These are phyloP conservation scores for Sisymbrium altissimum DNA, from an alignment of 345 rosid genomes.

Conservation along the genomic window DNA sequence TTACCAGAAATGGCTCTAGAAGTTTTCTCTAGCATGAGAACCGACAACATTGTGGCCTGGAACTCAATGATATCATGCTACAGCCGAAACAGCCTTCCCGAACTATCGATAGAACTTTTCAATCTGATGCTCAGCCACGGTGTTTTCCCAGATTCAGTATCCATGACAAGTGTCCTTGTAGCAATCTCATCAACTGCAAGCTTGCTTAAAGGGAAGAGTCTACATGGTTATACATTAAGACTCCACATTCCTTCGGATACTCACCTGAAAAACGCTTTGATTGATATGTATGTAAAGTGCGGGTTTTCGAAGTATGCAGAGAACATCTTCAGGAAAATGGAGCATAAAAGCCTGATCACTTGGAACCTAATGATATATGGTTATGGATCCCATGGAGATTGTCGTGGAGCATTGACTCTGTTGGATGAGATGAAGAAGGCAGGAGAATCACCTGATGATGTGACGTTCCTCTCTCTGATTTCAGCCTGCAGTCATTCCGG, in stretches of 20 bases:
- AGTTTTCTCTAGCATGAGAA: slow-evolving; percentile 50
- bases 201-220: slow-evolving; percentile 55
- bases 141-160: slow-evolving; percentile 53
- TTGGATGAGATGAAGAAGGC: slow-evolving; percentile 57
- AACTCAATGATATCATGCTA: slow-evolving; percentile 74
- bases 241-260: slow-evolving; percentile 41
- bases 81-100: slow-evolving; percentile 56
- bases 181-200: slow-evolving; percentile 66
- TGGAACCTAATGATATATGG: slow-evolving; percentile 82
- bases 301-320: slow-evolving; percentile 56
- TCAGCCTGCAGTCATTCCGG: slow-evolving; percentile 88
- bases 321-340: slow-evolving; percentile 48
- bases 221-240: slow-evolving; percentile 67
- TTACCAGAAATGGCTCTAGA: slow-evolving; percentile 52
- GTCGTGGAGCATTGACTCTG: slow-evolving; percentile 44
- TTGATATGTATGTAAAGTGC: slow-evolving; percentile 84
- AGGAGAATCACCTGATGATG: slow-evolving; percentile 54
- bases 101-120: slow-evolving; percentile 51
- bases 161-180: slow-evolving; percentile 63
- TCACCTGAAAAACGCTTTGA: slow-evolving; percentile 60
- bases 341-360: slow-evolving; percentile 50
- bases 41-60: slow-evolving; percentile 65
- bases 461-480: slow-evolving; percentile 67
- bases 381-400: slow-evolving; percentile 71
- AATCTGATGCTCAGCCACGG: slow-evolving; percentile 38